Conservation (phyloP, 73 alveolate genomes). For the Paramecium caudatum region DNA sequence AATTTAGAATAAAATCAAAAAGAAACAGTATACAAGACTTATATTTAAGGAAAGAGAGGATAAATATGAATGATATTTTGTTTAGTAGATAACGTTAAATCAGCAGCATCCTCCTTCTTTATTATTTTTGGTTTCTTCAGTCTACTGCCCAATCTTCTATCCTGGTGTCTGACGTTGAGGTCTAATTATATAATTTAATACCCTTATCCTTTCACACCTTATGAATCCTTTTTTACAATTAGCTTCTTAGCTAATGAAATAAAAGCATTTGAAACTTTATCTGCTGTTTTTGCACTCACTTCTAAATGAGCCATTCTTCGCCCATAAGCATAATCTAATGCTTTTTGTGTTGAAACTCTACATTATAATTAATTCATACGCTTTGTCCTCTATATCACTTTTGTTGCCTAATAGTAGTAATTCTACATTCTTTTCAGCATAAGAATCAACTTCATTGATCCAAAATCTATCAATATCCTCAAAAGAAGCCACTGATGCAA, state of each 20-base stretch:
- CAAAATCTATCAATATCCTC: conserved; percentile 73
- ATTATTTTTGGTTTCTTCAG: neutral
- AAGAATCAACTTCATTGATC: conserved; percentile 75
- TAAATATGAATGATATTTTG: conserved; percentile 46
- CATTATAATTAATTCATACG: neutral
- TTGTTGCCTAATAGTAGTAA: conserved; percentile 66
- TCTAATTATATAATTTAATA: neutral
- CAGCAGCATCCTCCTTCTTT: neutral
- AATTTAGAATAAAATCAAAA: conserved; percentile 36
- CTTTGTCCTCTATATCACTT: conserved; percentile 68
- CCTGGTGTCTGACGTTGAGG: neutral
- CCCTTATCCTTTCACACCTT: conserved; percentile 12
- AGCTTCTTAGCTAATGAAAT: conserved; percentile 65
- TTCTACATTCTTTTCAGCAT: conserved; percentile 78
- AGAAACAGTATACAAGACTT: conserved; percentile 37
- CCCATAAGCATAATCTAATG: conserved; percentile 64
- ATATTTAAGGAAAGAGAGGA: conserved; percentile 51
- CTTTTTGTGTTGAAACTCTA: conserved; percentile 58
- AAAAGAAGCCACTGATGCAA: conserved; percentile 27
- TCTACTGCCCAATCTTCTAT: neutral
- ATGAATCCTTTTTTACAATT: conserved; percentile 66
- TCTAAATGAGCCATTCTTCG: conserved; percentile 65
- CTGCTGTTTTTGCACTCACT: conserved; percentile 68
- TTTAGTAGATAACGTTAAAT: conserved; percentile 13
- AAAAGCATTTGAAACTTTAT: conserved; percentile 67